Base-by-base conservation (phyloP, 2,329 filamentous ascomycete species). In the Alternaria longipes region DNA sequence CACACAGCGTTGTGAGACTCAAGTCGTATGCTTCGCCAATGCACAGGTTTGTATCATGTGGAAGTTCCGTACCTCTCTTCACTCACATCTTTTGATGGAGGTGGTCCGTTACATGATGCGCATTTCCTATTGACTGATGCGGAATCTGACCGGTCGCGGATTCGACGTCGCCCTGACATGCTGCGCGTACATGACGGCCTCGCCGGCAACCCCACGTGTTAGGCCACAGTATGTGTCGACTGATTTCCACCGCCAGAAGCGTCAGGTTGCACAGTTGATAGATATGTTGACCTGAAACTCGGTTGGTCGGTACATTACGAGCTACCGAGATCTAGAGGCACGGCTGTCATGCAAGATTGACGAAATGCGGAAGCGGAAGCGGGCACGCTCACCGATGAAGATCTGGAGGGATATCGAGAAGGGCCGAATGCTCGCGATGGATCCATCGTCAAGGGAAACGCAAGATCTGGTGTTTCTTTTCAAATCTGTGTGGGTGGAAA, bases 281-380 rank as follows among this genome's bases (percentile, higher is more conserved):
- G 26, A 38, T 45, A 26, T 57, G 4, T 56, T 20, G 34, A 18
- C 44, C 41, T 61, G 59, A 57, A 57, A 57, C 46, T 57, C 46
- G 30, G 59, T 57, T 58, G 54, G 54, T 47, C 28, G 49, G 55
- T 45, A 51, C 8, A 30, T 50, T n/a, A 26, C 24, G 24, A 60
- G 54, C 46, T 58, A 61, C 59, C 42, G 59, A 61, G 59, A 61
- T 58, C 59, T 58, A 57, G 59, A 53, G 59, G 49, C 59, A 51
- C 49, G 47, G 54, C 42, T 53, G 41, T 26, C 42, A 56, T 52
- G 54, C 54, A 52, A 42, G 59, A 61, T 57, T 53, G 54, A 58
- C 59, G 53, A 44, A 61, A 58, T 53, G 59, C 59, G 59, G 59
- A 57, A 61, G 59, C 59, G 59, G 59, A 57, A 61, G 54, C 59